These are phyloP conservation scores for Neonectria magnoliae DNA, from an alignment of 2,329 filamentous ascomycete species.

Conservation along the genomic window DNA sequence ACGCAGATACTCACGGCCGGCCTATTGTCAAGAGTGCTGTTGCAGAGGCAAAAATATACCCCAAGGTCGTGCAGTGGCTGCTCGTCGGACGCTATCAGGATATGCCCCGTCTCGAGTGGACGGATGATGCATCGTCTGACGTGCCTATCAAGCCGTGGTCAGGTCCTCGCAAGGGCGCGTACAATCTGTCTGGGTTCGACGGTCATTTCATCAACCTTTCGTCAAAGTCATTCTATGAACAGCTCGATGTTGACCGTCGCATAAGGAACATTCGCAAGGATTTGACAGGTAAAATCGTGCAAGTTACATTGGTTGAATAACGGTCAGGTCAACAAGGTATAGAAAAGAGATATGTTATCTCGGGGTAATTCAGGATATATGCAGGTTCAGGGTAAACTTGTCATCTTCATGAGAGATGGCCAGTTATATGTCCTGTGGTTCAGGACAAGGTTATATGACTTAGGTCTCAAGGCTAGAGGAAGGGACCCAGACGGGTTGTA, in stretches of 20 bases:
- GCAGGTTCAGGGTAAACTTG: not conserved
- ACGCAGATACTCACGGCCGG: constrained; percentile 20
- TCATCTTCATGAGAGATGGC: not conserved
- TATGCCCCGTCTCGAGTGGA: constrained; percentile 14
- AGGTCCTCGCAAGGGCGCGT: constrained; percentile 24
- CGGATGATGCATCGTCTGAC: not conserved
- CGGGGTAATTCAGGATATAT: no score
- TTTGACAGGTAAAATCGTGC: constrained; percentile 20
- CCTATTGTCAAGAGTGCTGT: constrained; percentile 23
- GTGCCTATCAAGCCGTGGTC: constrained; percentile 26
- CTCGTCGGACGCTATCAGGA: constrained; percentile 32
- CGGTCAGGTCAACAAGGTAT: not conserved
- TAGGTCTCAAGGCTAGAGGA: not conserved
- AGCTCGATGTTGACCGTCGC: constrained; percentile 14
- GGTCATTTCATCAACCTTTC: constrained; percentile 5
- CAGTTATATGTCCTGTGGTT: not conserved
- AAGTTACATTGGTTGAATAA: constrained; percentile 25
- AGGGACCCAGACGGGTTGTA: not conserved
- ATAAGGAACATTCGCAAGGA: constrained; percentile 1
- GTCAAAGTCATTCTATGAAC: not conserved
- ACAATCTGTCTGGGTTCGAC: constrained; percentile 22
- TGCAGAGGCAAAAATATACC: constrained; percentile 24
- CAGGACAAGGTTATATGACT: not conserved
- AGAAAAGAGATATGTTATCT: not conserved
- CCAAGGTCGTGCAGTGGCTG: constrained; percentile 31